These are phyloP conservation scores for Stenogyne calaminthoides DNA, from an alignment of 305 asterid species.

Conservation along the genomic window DNA sequence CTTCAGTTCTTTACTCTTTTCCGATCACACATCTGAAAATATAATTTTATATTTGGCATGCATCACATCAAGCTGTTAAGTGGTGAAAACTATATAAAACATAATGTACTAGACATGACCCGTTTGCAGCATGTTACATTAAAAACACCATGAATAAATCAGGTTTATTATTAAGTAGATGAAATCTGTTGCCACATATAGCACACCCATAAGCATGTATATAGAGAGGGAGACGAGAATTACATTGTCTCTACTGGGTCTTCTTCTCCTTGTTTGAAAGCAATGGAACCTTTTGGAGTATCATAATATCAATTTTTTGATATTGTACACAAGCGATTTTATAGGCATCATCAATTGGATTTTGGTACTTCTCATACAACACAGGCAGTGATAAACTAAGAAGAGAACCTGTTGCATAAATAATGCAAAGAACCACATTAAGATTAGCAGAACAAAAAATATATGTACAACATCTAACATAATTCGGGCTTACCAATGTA, in stretches of 20 bases:
- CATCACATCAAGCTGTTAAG: constrained; percentile 10
- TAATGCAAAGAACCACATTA: constrained; percentile 19
- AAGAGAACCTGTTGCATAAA: constrained; percentile 56
- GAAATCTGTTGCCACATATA: neutral
- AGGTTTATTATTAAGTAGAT: neutral
- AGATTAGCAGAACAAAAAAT: neutral
- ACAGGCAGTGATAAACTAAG: constrained; percentile 67
- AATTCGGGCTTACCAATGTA: constrained; percentile 58
- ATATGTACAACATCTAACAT: constrained; percentile 1
- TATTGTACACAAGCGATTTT: constrained; percentile 50
- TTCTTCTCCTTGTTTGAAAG: constrained; percentile 58
- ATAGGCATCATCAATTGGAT: constrained; percentile 58
- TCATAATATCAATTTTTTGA: constrained; percentile 47
- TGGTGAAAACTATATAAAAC: neutral
- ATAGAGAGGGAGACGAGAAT: constrained; percentile 21
- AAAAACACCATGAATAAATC: constrained; percentile 11
- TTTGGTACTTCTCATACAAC: constrained; percentile 71
- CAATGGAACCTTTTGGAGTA: constrained; percentile 57
- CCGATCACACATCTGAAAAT: neutral
- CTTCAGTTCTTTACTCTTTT: neutral
- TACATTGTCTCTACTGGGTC: constrained; percentile 58
- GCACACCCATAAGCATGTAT: neutral
- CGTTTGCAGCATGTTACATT: neutral
- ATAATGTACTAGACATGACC: neutral
- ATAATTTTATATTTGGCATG: neutral